Base-by-base conservation (phyloP, 2,329 filamentous ascomycete species). In the Diaporthe vexans region DNA sequence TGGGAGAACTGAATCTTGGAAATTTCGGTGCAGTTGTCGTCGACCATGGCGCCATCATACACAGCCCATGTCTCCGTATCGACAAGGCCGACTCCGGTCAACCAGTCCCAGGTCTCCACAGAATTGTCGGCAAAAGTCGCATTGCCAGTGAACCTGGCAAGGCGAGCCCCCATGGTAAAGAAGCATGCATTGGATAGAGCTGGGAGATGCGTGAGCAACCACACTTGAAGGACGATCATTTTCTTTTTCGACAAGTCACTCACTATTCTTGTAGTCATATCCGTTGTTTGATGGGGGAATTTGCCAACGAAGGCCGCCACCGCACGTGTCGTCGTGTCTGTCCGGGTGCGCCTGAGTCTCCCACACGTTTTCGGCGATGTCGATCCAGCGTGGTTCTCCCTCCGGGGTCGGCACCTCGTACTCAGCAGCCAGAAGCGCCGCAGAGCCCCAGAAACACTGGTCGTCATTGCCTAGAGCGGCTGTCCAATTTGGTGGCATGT, bases 111-210 rank as follows among this genome's bases (percentile, higher is more conserved):
- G 3, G 86, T 84, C 78, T 86, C 87, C 48, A 85, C 90, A 2
- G 89, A 85, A 2, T 84, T 81, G 77, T 92, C 48, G n/a, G 63
- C 63, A 48, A 54, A 92, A 0, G 88, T 90, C 9, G 83, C 70
- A 76, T 92, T 91, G n/a, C 83, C 84, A 0, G 90, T 92, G 81
- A 91, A 92, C 3, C 88, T 85, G 0, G 90, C 91, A 2, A 94
- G 86, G 7, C 92, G 89, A 4, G 92, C 86, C 3, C 84, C 85
- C 26, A 89, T 77, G 75, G 88, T 86, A 81, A 89, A 87, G 79
- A 88, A 87, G 74, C 83, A 82, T 17, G 83, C 86, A 75, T 87
- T 88, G 24, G 86, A 83, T 9, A 86, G 82, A 26, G 84, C 73
- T 75, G 29, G 9, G 43, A 40, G 48, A 19, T n/a, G 33, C 52